phyloP scores from a whole-genome alignment of 805 yeast species.

The Teunomyces lycoperdinae region DNA sequence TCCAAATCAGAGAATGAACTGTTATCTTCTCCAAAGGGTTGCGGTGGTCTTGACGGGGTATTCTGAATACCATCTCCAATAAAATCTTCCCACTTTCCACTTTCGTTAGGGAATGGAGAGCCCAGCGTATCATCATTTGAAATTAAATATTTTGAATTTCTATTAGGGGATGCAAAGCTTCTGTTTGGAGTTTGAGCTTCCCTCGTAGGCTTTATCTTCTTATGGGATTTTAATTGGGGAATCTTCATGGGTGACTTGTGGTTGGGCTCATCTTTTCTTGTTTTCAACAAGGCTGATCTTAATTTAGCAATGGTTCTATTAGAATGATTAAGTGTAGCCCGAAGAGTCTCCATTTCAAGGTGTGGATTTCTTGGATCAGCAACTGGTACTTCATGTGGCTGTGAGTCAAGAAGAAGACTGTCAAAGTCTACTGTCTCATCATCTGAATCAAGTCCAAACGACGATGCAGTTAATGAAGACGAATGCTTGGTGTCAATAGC shows the following conservation, averaged over 20 bases:
- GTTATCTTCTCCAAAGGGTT: conserved; percentile 13
- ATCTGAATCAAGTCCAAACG: conserved; percentile 33
- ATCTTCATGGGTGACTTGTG: conserved; percentile 13
- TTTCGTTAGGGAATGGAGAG: conserved; percentile 15
- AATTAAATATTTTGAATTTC: conserved; percentile 32
- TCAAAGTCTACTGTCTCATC: conserved; percentile 32
- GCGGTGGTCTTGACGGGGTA: conserved; percentile 21
- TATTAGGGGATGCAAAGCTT: conserved; percentile 33
- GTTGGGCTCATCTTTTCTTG: conserved; percentile 36
- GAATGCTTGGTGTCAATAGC: neutral
- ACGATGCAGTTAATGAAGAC: conserved; percentile 9
- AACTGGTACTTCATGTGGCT: conserved; percentile 20
- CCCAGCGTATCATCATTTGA: conserved; percentile 24
- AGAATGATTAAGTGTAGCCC: conserved; percentile 62
- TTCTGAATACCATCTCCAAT: conserved; percentile 24
- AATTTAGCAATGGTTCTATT: conserved; percentile 60
- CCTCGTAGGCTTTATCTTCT: conserved; percentile 14
- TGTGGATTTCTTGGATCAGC: conserved; percentile 41
- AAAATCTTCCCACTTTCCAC: conserved; percentile 40
- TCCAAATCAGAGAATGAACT: conserved; percentile 11
- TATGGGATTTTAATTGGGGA: conserved; percentile 7
- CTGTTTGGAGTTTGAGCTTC: conserved; percentile 16
- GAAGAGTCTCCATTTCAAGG: conserved; percentile 64
- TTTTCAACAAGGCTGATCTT: conserved; percentile 48
- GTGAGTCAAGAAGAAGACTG: conserved; percentile 28